A percentile compares a stretch with the other conserved stretches of the same genome.
phyloP scores from a whole-genome alignment of 257 asterid genomes.

The Petrea volubilis region DNA sequence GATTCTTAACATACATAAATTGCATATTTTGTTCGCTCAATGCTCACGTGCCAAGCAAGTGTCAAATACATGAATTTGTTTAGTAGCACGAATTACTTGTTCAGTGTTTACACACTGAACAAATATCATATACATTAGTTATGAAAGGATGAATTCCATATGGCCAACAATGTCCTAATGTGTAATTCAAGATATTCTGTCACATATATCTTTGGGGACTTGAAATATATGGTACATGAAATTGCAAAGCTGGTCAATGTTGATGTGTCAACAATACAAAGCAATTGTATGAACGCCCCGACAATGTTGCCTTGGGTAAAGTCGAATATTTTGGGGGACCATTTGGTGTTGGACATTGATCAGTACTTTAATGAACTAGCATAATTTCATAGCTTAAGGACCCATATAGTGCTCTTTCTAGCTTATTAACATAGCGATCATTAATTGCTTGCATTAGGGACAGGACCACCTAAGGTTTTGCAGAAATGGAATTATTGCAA shows the following conservation, averaged over 20 bases:
- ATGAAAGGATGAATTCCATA: no score
- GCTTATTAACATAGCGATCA: constrained; percentile 32
- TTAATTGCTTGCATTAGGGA: constrained; percentile 26
- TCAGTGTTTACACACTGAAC: no score
- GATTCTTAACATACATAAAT: no score
- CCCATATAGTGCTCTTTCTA: constrained; percentile 25
- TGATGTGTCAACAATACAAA: neutral
- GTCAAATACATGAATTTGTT: no score
- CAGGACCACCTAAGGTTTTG: constrained; percentile 45
- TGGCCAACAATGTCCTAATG: no score
- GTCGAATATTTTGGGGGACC: constrained; percentile 32
- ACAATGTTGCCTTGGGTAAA: neutral
- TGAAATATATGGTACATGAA: no score
- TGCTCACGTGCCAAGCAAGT: no score
- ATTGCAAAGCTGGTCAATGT: neutral
- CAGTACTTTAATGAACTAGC: constrained; percentile 24
- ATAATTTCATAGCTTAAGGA: constrained; percentile 31
- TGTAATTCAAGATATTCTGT: no score
- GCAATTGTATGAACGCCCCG: neutral
- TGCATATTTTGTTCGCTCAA: no score
- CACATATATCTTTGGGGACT: no score
- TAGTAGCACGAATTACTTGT: no score
- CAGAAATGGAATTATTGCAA: constrained; percentile 24
- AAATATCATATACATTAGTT: no score
- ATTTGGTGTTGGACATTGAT: constrained; percentile 21